These are phyloP conservation scores for Monosporascus sp. DNA, from an alignment of 2,329 filamentous ascomycete genomes.

Conservation along the genomic window DNA sequence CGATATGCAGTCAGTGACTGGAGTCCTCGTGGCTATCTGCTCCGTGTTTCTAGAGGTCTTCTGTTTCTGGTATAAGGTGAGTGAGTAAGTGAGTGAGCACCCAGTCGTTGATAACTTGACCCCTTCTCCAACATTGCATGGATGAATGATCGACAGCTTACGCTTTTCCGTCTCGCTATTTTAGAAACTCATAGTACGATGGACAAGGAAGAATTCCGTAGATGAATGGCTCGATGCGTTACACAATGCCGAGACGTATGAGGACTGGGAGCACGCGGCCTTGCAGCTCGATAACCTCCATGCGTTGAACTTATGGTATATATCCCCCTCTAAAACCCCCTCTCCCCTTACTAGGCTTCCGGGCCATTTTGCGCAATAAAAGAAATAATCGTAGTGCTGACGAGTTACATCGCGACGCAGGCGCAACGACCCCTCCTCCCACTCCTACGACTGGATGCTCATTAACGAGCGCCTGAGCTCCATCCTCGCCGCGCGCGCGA, in stretches of 20 bases:
- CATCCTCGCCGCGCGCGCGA: constrained; percentile 63
- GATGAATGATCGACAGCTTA: constrained; percentile 5
- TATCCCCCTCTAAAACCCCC: background rate
- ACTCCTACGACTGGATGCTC: constrained; percentile 80
- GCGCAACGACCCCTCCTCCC: constrained; percentile 76
- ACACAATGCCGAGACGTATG: constrained; percentile 62
- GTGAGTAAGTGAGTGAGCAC: constrained; percentile 1
- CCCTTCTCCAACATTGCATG: no score
- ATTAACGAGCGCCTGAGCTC: constrained; percentile 72
- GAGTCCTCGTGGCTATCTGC: constrained; percentile 43
- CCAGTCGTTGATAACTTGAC: no score
- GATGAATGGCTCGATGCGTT: constrained; percentile 63
- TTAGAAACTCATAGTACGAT: constrained; percentile 66
- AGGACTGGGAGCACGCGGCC: constrained; percentile 84
- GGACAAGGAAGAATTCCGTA: constrained; percentile 57
- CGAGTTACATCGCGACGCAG: constrained; percentile 33
- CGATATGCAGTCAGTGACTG: constrained; percentile 20
- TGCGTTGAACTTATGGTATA: constrained; percentile 74
- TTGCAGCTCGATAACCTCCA: constrained; percentile 75
- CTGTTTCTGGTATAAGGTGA: constrained; percentile 57
- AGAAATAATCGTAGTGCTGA: constrained; percentile 5
- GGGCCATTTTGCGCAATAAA: background rate
- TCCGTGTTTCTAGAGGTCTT: constrained; percentile 57
- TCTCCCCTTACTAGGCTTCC: background rate
- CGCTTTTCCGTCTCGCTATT: constrained; percentile 1